Conservation (phyloP, 2,329 filamentous ascomycete genomes). For the Colletotrichum siamense region DNA sequence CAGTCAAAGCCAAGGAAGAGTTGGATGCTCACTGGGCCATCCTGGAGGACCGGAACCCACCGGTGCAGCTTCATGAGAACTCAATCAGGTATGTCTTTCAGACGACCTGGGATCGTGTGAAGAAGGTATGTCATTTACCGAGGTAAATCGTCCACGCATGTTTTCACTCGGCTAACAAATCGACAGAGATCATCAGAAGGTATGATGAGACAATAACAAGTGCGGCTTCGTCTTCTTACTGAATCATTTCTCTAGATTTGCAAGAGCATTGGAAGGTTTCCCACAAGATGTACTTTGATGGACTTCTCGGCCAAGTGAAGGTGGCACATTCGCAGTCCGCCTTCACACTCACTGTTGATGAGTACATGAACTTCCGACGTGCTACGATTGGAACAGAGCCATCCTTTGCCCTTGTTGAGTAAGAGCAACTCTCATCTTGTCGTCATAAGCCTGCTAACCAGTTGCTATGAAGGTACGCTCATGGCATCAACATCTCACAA, state of each 20-base stretch:
- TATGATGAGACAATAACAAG: too few relatives aligned
- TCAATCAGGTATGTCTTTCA: not conserved
- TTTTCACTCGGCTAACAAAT: not conserved
- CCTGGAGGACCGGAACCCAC: not conserved
- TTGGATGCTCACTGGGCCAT: not conserved
- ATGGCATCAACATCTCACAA: not conserved
- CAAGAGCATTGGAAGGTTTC: not conserved
- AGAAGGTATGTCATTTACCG: not conserved
- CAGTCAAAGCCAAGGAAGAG: not conserved
- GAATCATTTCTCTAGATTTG: not conserved
- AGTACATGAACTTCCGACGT: not conserved
- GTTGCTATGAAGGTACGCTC: not conserved
- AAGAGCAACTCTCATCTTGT: not conserved
- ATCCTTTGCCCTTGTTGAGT: not conserved
- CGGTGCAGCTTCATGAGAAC: not conserved
- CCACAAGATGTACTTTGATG: not conserved
- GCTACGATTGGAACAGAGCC: not conserved
- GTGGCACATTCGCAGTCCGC: not conserved
- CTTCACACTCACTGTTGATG: not conserved
- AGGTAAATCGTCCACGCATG: rapidly evolving
- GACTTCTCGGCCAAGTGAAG: not conserved
- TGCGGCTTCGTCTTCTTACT: too few relatives aligned
- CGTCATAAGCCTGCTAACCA: not conserved
- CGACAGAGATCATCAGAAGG: not conserved
- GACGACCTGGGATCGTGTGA: not conserved